phyloP scores from a whole-genome alignment of 495 filamentous ascomycete species.

The Annulohypoxylon moriforme region DNA sequence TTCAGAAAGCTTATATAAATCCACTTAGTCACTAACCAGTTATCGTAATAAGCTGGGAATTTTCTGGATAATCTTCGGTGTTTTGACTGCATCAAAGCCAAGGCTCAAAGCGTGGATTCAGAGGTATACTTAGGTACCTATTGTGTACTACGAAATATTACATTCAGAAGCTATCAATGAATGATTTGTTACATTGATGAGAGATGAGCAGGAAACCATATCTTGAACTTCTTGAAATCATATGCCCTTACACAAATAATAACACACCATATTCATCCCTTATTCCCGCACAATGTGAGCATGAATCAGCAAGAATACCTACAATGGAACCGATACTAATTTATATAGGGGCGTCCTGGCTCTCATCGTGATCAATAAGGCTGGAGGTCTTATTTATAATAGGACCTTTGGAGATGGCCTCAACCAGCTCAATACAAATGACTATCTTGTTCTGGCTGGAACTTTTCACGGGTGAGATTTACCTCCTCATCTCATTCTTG shows the following conservation, averaged over 20 bases:
- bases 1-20: slow-evolving; percentile 17
- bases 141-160: neutral
- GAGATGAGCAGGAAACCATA: slow-evolving; percentile 20
- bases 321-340: slow-evolving; percentile 25
- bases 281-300: slow-evolving; percentile 29
- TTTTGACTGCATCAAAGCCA: neutral
- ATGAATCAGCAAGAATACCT: neutral
- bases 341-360: slow-evolving; percentile 84
- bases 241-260: neutral
- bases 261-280: neutral
- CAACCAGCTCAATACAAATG: slow-evolving; percentile 89
- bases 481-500: slow-evolving; percentile 6
- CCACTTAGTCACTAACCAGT: neutral
- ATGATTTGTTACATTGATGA: neutral
- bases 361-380: slow-evolving; percentile 97
- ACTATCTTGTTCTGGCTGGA: slow-evolving; percentile 95
- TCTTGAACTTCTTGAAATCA: neutral
- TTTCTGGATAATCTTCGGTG: slow-evolving; percentile 22
- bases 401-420: slow-evolving; percentile 86
- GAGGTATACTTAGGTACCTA: neutral
- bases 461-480: slow-evolving; percentile 88
- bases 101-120: neutral
- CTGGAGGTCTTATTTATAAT: slow-evolving; percentile 95
- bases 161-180: neutral
- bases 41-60: neutral